Base-by-base conservation (phyloP, 1,284 basidiomycete genomes). In the Pseudozyma hubeiensis region DNA sequence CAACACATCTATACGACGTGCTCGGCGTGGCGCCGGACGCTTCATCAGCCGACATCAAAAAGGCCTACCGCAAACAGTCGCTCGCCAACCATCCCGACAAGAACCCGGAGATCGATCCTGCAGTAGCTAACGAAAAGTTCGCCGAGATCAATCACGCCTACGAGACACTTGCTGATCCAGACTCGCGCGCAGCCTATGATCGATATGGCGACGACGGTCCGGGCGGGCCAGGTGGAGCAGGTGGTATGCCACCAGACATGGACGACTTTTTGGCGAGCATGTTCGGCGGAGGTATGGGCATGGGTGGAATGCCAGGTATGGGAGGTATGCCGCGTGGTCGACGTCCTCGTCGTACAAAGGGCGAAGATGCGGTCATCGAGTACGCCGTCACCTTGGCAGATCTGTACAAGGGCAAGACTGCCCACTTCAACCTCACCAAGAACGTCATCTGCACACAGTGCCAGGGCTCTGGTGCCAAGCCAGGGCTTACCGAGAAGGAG, bases 321-420 rank as follows among this genome's bases (percentile, higher is more conserved):
- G 63, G 72, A 7, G 68, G 66, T 9, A 75, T 70, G 64, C 50
- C 87, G 86, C 58, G 87, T 86, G 51, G 85, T 77, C 62, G 85
- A 80, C 54, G 87, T 81, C 74, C 85, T 81, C 80, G 62, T 37
- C 62, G 66, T 5, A 69, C 72, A 39, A 74, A 60, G 34, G 72
- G 67, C 8, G 67, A 79, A 44, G 77, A 81, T 50, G 68, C 75
- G 0, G 55, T 81, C 37, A 90, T 97, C 70, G 89, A 90, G 3
- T 92, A 96, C 82, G 88, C 92, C 17, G 93, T 97, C 61, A 91
- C 92, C 5, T 88, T 99, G 37, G 94, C 97, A 84, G 95, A 98
- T 83, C 87, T 96, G 31, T 98, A 94, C 86, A 92, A 91, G 65
- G 96, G 96, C 35, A 95, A 94, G 85, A 89, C 89, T 14, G 91